Evolutionary conservation across 2,329 filamentous ascomycete genomes (phyloP).

Genomic region (Sphaerostilbella broomeana): DNA sequence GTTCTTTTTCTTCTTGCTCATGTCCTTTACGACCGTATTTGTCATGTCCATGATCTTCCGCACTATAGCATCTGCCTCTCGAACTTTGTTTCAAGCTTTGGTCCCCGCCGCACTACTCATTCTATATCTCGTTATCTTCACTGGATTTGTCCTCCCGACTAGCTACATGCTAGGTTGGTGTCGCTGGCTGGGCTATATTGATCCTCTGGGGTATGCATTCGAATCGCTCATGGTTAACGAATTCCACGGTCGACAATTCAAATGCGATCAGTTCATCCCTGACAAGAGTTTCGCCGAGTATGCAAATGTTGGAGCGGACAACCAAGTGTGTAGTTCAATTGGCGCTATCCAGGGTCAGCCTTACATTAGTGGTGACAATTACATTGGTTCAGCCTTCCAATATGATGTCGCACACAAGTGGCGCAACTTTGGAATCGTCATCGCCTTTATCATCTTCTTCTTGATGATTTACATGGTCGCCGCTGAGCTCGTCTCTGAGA

Average conservation of each 20-base stretch:
- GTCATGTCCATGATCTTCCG: constrained; percentile 85
- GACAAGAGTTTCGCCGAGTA: constrained; percentile 19
- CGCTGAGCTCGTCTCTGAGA: constrained; percentile 58
- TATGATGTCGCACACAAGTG: constrained; percentile 57
- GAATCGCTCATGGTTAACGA: constrained; percentile 80
- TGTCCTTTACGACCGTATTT: constrained; percentile 66
- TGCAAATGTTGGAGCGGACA: constrained; percentile 24
- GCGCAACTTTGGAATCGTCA: constrained; percentile 65
- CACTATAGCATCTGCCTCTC: constrained; percentile 68
- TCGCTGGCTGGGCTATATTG: constrained; percentile 75
- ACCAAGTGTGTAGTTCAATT: constrained; percentile 51
- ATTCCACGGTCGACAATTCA: constrained; percentile 60
- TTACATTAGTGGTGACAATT: constrained; percentile 52
- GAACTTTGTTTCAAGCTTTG: constrained; percentile 60
- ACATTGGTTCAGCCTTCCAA: constrained; percentile 46
- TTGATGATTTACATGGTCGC: constrained; percentile 54
- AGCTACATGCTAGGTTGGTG: constrained; percentile 74
- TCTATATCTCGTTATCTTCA: constrained; percentile 61
- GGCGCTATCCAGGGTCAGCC: constrained; percentile 49
- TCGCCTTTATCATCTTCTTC: constrained; percentile 59
- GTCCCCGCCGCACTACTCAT: constrained; percentile 56
- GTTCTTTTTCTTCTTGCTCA: constrained; percentile 81
- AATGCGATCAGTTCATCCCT: constrained; percentile 43
- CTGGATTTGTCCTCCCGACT: constrained; percentile 60
- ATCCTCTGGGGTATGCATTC: constrained; percentile 74